Conservation (phyloP, 306 rosid genomes). For the Trifolium subterraneum region DNA sequence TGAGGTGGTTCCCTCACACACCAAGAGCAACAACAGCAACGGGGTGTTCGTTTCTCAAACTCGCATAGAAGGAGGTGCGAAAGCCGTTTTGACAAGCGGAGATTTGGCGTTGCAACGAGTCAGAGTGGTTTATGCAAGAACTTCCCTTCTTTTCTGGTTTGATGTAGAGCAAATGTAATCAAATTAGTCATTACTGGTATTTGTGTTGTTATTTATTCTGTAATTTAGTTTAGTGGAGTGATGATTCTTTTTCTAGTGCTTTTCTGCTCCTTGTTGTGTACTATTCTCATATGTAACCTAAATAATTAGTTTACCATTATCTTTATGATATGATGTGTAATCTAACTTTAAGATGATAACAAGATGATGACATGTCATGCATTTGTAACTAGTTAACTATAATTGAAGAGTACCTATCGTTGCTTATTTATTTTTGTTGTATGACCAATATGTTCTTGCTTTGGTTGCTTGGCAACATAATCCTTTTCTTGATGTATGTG, state of each 20-base stretch:
- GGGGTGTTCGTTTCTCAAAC: slow-evolving; percentile 90
- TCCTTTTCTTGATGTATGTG: too few species aligned
- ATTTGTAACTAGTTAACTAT: neutral
- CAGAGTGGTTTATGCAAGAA: slow-evolving; percentile 81
- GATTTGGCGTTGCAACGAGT: slow-evolving; percentile 85
- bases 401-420: neutral
- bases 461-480: too few species aligned
- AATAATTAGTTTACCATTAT: neutral
- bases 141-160: slow-evolving; percentile 91
- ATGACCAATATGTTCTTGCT: too few species aligned
- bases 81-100: slow-evolving; percentile 84
- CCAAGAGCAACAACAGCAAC: slow-evolving; percentile 49
- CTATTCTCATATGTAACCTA: neutral
- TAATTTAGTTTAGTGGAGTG: slow-evolving; percentile 36
- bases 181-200: slow-evolving; percentile 15
- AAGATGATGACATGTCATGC: neutral
- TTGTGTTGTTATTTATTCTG: slow-evolving; percentile 39
- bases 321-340: neutral
- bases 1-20: slow-evolving; percentile 51
- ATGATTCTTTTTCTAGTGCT: slow-evolving; percentile 37
- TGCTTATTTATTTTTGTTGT: too few species aligned
- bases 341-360: slow-evolving; percentile 9
- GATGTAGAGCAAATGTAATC: slow-evolving; percentile 69
- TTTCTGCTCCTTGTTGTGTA: slow-evolving; percentile 19
- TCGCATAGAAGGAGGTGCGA: slow-evolving; percentile 95